Percentiles rank a stretch among this genome's conserved stretches.
phyloP scores from a whole-genome alignment of 1,284 basidiomycete species.

The Trichosporon sp. region DNA sequence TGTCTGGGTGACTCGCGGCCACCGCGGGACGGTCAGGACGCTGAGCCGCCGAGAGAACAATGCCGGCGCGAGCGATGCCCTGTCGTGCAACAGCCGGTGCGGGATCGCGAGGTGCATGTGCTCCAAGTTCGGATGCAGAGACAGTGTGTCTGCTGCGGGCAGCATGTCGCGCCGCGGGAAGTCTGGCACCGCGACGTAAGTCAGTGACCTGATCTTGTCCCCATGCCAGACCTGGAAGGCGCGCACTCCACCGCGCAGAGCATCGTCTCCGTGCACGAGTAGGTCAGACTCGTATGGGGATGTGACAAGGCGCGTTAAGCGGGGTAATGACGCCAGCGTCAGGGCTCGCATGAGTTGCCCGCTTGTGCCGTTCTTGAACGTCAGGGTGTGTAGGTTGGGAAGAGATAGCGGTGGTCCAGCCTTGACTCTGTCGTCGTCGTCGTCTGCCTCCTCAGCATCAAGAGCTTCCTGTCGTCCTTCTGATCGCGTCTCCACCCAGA shows the following conservation, averaged over 20 bases:
- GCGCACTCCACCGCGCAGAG: slow-evolving; percentile 50
- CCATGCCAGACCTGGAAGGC: slow-evolving; percentile 64
- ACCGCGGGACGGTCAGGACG: slow-evolving; percentile 61
- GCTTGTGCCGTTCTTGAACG: slow-evolving; percentile 61
- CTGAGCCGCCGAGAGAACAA: slow-evolving; percentile 41
- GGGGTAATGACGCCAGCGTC: slow-evolving; percentile 59
- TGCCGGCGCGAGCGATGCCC: slow-evolving; percentile 9
- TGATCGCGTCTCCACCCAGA: slow-evolving; percentile 52
- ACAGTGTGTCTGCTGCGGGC: slow-evolving; percentile 52
- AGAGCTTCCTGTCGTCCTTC: slow-evolving; percentile 4
- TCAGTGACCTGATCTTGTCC: slow-evolving; percentile 56
- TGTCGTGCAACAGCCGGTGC: slow-evolving; percentile 29
- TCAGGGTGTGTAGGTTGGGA: slow-evolving; percentile 58
- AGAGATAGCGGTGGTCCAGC: slow-evolving; percentile 40
- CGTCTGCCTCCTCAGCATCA: too few species aligned
- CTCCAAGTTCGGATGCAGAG: slow-evolving; percentile 41
- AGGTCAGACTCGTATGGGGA: slow-evolving; percentile 44
- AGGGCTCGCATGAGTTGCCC: slow-evolving; percentile 62
- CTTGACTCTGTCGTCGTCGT: neutral
- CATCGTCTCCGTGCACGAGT: slow-evolving; percentile 10
- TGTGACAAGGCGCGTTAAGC: slow-evolving; percentile 62
- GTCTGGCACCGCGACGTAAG: slow-evolving; percentile 53
- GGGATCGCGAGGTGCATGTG: slow-evolving; percentile 31
- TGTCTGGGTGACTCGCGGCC: slow-evolving; percentile 16
- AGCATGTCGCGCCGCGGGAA: slow-evolving; percentile 64